Evolutionary conservation across 2,329 filamentous ascomycete species (phyloP), one percentile per base, ranked within the genome.

Genomic region (Rhynchosporium secalis): DNA sequence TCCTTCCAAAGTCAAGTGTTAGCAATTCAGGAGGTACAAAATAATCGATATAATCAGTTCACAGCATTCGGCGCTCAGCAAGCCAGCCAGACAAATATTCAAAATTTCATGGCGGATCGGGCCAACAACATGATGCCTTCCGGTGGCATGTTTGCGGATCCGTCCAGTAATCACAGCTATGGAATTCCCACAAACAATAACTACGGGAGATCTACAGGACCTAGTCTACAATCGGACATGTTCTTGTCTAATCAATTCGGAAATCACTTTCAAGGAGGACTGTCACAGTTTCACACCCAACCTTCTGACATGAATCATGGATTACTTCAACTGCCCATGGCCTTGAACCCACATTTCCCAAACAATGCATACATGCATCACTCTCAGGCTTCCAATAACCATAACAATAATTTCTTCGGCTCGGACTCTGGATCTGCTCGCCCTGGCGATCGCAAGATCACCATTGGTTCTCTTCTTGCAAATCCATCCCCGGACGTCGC

Each of bases 361-460:
- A 49, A n/a, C 33, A 40, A 49, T 33, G 10, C 29, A 45, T 46
- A 43, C 40, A 56, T 54, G 33, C 33, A 54, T 28, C 36, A 40
- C 28, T 36, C 54, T 2, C 56, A 58, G 9, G 20, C n/a, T 29
- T 48, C 56, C 3, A 40, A 49, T 10, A 38, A 20, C 10, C 15
- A 38, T 31, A 48, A 8, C 51, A 38, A 49, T 20, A 59, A 52
- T 15, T 51, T 31, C 36, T 51, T 20, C n/a, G 36, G 31, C 26
- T 45, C 47, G 7, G 54, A 28, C 33, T 56, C 40, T 45, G 12
- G 46, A 52, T 7, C 26, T 47, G 5, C 28, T 3, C 57, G 51
- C 38, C 47, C 46, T 33, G 45, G 54, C 40, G 45, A 49, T 20
- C 29, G 56, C 38, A 59, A 59, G 28, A 59, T 59, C 13, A 47